phyloP scores from a whole-genome alignment of 1,284 basidiomycete genomes.

The Sanghuangporus weigelae region DNA sequence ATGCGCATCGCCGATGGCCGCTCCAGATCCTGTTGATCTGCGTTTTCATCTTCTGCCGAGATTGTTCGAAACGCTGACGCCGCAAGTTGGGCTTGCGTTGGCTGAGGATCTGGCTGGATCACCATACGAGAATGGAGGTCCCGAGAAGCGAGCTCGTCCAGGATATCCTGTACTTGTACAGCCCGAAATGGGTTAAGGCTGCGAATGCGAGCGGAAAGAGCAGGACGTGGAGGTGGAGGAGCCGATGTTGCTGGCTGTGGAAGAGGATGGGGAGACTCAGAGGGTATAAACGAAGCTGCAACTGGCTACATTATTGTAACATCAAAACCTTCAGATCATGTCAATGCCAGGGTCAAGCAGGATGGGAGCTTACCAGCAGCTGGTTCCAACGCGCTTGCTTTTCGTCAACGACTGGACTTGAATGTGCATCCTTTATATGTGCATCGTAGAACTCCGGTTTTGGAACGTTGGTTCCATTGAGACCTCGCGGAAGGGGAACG shows the following conservation, averaged over 20 bases:
- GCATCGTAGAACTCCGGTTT: constrained; percentile 49
- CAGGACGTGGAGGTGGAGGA: not conserved
- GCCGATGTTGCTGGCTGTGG: not conserved
- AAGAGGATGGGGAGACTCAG: not conserved
- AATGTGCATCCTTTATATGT: constrained; percentile 26
- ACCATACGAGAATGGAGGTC: not conserved
- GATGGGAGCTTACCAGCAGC: not conserved
- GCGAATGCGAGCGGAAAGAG: not conserved
- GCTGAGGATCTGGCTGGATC: not conserved
- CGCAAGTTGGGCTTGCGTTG: constrained; percentile 7
- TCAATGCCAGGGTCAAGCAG: not conserved
- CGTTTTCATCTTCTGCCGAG: not conserved
- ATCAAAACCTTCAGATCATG: not conserved
- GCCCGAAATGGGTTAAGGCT: not conserved
- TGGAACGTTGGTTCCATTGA: constrained; percentile 20
- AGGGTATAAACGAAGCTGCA: constrained; percentile 7
- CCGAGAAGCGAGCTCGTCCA: constrained; percentile 5
- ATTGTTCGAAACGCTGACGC: not conserved
- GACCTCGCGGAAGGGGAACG: constrained; percentile 32
- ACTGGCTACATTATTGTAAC: not conserved
- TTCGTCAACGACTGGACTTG: constrained; percentile 6
- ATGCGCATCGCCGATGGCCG: constrained; percentile 26
- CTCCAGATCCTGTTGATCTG: not conserved
- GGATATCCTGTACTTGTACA: constrained; percentile 1
- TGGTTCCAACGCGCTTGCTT: not conserved